phyloP scores from a whole-genome alignment of 805 yeast species.

The Ogataea pilisensis region DNA sequence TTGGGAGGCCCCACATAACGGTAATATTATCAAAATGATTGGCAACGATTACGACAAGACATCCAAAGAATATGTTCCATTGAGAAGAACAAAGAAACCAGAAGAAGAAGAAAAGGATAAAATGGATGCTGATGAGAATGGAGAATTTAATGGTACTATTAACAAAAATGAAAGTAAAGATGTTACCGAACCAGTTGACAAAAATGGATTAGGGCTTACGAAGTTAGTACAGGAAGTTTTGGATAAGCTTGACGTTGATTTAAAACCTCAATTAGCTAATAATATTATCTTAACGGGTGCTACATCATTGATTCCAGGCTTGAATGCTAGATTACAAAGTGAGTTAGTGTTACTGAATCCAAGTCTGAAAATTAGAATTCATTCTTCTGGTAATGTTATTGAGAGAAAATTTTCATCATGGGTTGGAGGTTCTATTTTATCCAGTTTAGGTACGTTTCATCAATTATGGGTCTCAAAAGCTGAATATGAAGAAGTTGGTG shows the following conservation, averaged over 20 bases:
- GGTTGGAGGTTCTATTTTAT: conserved; percentile 88
- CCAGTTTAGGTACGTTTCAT: conserved; percentile 90
- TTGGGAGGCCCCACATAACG: conserved; percentile 42
- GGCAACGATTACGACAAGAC: conserved; percentile 27
- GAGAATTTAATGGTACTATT: conserved; percentile 28
- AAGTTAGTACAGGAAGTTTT: conserved; percentile 55
- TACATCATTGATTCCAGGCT: conserved; percentile 72
- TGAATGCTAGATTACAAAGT: conserved; percentile 68
- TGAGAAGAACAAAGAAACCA: conserved; percentile 51
- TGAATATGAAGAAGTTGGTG: conserved; percentile 87
- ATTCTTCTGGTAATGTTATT: conserved; percentile 70
- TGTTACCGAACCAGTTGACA: background rate
- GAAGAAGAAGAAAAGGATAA: conserved; percentile 28
- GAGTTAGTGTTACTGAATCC: conserved; percentile 73
- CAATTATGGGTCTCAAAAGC: conserved; percentile 89
- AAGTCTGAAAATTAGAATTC: conserved; percentile 78
- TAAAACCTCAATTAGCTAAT: conserved; percentile 82
- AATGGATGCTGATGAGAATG: conserved; percentile 32
- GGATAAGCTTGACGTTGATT: conserved; percentile 68
- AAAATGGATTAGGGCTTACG: conserved; percentile 39
- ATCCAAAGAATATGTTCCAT: conserved; percentile 67
- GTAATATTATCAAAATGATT: conserved; percentile 39
- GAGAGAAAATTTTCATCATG: conserved; percentile 82
- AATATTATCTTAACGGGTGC: conserved; percentile 88
- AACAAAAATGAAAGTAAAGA: too few relatives aligned